These are phyloP conservation scores for Phellopilus nigrolimitatus DNA, from an alignment of 1,284 basidiomycete species.

Conservation along the genomic window DNA sequence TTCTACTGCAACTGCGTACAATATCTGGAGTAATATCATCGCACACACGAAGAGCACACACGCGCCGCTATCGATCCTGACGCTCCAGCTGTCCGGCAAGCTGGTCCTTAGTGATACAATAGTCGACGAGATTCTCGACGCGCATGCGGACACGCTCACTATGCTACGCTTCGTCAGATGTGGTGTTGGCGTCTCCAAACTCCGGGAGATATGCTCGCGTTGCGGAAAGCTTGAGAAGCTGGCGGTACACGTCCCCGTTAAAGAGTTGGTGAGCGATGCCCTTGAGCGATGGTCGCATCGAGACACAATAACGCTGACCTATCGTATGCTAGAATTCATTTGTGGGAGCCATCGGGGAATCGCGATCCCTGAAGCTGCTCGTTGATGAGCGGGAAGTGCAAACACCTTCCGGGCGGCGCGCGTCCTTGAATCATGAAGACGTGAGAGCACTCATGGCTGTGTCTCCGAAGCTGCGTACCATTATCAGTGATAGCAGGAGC, in stretches of 20 bases:
- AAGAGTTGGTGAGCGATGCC: constrained; percentile 41
- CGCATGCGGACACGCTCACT: constrained; percentile 40
- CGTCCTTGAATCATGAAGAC: constrained; percentile 38
- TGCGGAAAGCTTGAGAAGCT: constrained; percentile 47
- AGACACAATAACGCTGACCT: not conserved
- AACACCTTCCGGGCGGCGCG: constrained; percentile 38
- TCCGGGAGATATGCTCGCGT: constrained; percentile 37
- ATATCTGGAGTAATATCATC: constrained; percentile 10
- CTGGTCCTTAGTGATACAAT: constrained; percentile 35
- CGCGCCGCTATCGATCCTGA: constrained; percentile 40
- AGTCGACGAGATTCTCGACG: constrained; percentile 39
- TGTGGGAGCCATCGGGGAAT: constrained; percentile 32
- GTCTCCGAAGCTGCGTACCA: constrained; percentile 38
- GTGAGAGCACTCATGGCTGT: constrained; percentile 40
- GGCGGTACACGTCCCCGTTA: constrained; percentile 44
- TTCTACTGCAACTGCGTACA: not conserved
- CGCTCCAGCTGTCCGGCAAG: constrained; percentile 45
- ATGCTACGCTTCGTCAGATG: constrained; percentile 47
- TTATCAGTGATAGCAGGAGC: constrained; percentile 49
- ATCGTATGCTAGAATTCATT: constrained; percentile 26
- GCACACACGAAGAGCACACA: not conserved
- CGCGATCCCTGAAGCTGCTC: constrained; percentile 41
- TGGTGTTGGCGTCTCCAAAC: constrained; percentile 33
- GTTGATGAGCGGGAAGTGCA: constrained; percentile 45
- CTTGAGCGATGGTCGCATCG: not conserved